These are phyloP conservation scores for Chlorella sorokiniana DNA, from an alignment of 139 green algal genomes.

Conservation along the genomic window DNA sequence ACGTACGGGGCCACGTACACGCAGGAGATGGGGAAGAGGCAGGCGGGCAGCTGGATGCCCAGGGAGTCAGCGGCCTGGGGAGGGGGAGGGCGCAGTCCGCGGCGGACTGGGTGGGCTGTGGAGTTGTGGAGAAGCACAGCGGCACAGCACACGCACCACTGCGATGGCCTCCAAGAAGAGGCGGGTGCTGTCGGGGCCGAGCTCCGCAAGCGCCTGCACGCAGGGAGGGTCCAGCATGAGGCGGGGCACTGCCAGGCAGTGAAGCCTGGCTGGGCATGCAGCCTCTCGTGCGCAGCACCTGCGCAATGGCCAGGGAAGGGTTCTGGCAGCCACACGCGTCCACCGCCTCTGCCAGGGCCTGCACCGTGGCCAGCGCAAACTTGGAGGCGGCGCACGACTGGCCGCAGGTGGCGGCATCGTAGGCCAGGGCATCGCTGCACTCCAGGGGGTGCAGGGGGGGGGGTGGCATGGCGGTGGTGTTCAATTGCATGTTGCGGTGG, in stretches of 20 bases:
- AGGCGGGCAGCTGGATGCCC: not conserved
- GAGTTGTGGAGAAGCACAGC: not conserved
- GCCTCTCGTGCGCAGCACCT: not conserved
- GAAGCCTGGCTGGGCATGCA: not conserved
- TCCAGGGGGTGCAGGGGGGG: not conserved
- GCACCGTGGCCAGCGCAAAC: conserved; percentile 2
- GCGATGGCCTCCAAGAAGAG: not conserved
- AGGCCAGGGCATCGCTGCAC: conserved; percentile 15
- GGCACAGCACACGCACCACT: not conserved
- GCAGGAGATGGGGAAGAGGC: conserved; percentile 22
- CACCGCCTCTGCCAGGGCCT: not conserved
- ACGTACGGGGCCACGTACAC: conserved; percentile 8
- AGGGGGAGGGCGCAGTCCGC: not conserved
- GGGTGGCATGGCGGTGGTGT: not conserved
- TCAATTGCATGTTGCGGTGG: not conserved
- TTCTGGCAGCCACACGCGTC: not conserved
- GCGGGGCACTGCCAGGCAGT: not conserved
- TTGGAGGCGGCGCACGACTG: not conserved
- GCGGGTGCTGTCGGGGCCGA: not conserved
- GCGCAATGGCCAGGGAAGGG: not conserved
- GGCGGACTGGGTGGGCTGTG: not conserved
- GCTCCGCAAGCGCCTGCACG: not conserved
- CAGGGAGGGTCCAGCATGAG: not conserved
- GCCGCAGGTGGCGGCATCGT: conserved; percentile 4
- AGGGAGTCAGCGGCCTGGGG: not conserved